These are phyloP conservation scores for Linderniella brevidens DNA, from an alignment of 257 asterid species.

Conservation along the genomic window DNA sequence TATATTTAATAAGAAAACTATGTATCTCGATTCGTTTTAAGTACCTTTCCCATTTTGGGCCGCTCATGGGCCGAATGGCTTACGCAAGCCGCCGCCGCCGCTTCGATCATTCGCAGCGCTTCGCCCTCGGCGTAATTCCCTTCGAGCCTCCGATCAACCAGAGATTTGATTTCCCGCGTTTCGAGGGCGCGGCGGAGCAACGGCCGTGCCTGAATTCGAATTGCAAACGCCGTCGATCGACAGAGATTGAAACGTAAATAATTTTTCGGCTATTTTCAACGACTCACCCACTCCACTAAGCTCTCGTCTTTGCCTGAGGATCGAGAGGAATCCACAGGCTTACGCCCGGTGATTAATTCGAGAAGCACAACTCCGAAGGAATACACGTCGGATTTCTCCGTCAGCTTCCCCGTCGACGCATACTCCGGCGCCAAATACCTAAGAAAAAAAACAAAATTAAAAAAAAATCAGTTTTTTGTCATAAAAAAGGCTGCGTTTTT, in stretches of 20 bases:
- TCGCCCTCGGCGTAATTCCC: background rate
- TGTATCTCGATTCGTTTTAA: no score
- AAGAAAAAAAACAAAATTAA: background rate
- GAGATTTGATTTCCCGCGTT: background rate
- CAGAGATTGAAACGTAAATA: background rate
- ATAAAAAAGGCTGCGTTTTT: background rate
- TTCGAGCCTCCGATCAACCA: constrained; percentile 1
- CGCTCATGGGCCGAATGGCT: constrained; percentile 1
- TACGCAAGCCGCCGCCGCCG: constrained; percentile 5
- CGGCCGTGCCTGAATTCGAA: background rate
- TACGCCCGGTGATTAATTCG: no score
- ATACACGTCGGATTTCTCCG: background rate
- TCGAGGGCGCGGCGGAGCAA: constrained; percentile 1
- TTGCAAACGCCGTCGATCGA: background rate
- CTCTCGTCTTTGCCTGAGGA: background rate
- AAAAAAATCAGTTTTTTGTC: background rate
- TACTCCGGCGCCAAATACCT: constrained; percentile 3
- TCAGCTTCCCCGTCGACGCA: constrained; percentile 4
- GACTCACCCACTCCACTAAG: background rate
- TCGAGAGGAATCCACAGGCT: background rate
- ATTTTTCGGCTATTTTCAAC: background rate
- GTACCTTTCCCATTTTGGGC: constrained; percentile 7
- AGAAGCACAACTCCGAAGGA: no score
- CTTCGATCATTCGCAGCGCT: constrained; percentile 3
- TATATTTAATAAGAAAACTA: no score